Evolutionary conservation across 179 eudicot genomes (phyloP), one percentile per base, ranked within the genome.

Genomic region (Silene noctiflora): DNA sequence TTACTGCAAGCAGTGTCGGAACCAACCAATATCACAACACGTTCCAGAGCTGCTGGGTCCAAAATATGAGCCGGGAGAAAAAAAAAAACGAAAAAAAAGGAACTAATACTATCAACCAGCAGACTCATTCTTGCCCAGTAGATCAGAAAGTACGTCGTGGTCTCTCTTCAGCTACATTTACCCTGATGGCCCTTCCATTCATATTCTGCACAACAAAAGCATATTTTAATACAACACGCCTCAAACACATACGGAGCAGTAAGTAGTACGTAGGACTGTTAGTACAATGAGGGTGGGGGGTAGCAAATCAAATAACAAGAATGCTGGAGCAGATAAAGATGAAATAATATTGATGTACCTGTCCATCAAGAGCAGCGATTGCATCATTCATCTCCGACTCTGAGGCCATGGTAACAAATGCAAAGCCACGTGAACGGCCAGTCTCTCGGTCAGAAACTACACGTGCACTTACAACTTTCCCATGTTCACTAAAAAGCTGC

Each of bases 341-440:
- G 66, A 10, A 24, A 56, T 20, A 39, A 39, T 39, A 39, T 46
- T 1, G 70, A 7, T 67, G 46, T 83, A 93, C 98, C 99, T 86
- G 91, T 80, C 97, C 97, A 83, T 95, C 92, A 59, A 96, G 98
- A 69, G 86, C 93, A 58, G 89, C 84, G 74, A 91, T 87, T n/a
- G 98, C 98, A 56, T 93, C 96, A 77, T 90, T 90, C 85, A 89
- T 59, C 76, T 91, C 97, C 17, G 90, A 70, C 78, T 91, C 93
- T 31, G 91, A 83, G 31, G 90, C 81, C 99, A 95, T 91, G 17
- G 87, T 87, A 24, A 95, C 98, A 65, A 95, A 95, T 67, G 96
- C 99, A 81, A 95, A 95, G 20, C 99, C 99, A 39, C 94, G 88
- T 74, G 99, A 95, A 77, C 94, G 88, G 48, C 97, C 95, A 59